Percentiles rank a stretch among this genome's conserved stretches.
phyloP scores from a whole-genome alignment of 441 rosid species.

The Melastoma candidum region DNA sequence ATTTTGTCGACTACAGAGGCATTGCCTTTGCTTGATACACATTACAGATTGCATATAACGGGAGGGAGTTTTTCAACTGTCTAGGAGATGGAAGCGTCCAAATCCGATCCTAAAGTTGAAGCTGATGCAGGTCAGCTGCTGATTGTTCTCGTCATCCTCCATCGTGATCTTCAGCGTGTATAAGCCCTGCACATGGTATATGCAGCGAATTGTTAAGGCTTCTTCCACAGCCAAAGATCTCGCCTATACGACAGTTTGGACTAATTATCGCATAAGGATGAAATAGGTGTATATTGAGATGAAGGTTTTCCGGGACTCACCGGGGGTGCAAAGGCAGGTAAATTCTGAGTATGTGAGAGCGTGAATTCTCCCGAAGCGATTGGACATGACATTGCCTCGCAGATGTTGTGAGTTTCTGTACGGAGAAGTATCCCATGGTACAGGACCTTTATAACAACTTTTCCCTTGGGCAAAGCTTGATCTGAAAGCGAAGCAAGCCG shows the following conservation, averaged over 20 bases:
- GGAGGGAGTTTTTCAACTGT: constrained; percentile 11
- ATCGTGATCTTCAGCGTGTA: constrained; percentile 31
- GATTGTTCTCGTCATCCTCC: constrained; percentile 9
- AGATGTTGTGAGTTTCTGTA: constrained; percentile 37
- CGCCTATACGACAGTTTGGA: not conserved
- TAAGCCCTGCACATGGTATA: constrained; percentile 23
- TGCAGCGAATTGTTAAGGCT: not conserved
- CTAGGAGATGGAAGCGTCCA: constrained; percentile 13
- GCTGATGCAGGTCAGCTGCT: constrained; percentile 33
- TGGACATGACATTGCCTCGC: constrained; percentile 43
- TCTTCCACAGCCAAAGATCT: not conserved
- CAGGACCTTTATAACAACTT: constrained; percentile 33
- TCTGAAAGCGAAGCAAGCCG: constrained; percentile 15
- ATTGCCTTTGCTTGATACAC: no score
- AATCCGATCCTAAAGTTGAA: constrained; percentile 31
- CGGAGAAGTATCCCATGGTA: constrained; percentile 35
- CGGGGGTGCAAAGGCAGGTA: constrained; percentile 41
- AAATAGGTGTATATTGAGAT: not conserved
- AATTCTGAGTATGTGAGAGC: constrained; percentile 38
- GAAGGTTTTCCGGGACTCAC: constrained; percentile 20
- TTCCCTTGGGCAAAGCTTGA: constrained; percentile 31
- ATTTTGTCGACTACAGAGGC: no score
- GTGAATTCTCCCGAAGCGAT: constrained; percentile 32
- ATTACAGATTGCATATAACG: no score
- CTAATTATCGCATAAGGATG: not conserved